Evolutionary conservation across 2,329 filamentous ascomycete species (phyloP).

Genomic region (Fusarium bactridioides): DNA sequence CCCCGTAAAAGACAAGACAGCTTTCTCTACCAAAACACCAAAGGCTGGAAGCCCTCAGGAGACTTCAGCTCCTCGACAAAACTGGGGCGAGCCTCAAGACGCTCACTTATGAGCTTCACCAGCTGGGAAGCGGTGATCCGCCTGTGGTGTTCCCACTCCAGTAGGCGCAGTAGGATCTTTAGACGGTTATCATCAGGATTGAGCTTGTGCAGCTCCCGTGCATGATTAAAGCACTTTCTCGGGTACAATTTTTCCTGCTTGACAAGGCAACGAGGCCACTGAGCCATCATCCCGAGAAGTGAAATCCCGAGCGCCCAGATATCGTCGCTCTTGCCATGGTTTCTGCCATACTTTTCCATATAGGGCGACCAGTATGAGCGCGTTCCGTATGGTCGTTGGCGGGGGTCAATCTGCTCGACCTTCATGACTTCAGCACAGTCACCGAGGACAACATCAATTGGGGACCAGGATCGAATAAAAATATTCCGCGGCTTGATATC

Average conservation of each 20-base stretch:
- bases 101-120: constrained; percentile 1
- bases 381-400: constrained; percentile 37
- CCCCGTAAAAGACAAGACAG: neutral
- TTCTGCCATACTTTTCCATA: constrained; percentile 26
- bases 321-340: constrained; percentile 43
- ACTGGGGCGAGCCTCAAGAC: neutral
- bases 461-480: constrained; percentile 39
- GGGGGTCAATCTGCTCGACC: constrained; percentile 2
- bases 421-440: constrained; percentile 45
- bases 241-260: constrained; percentile 37
- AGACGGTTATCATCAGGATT: constrained; percentile 40
- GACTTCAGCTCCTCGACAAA: constrained; percentile 16
- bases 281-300: constrained; percentile 43
- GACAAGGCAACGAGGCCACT: constrained; percentile 35
- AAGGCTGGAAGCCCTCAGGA: constrained; percentile 37
- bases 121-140: constrained; percentile 36
- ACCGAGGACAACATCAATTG: constrained; percentile 43
- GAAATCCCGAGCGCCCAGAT: constrained; percentile 47
- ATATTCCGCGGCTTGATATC: constrained; percentile 48
- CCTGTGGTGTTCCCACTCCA: constrained; percentile 27
- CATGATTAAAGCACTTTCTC: constrained; percentile 36
- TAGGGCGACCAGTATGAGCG: constrained; percentile 44
- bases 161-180: constrained; percentile 30
- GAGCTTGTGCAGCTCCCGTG: constrained; percentile 25
- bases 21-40: constrained; percentile 43